Base-by-base conservation (phyloP, 495 filamentous ascomycete genomes). In the Aspergillus heteromorphus region DNA sequence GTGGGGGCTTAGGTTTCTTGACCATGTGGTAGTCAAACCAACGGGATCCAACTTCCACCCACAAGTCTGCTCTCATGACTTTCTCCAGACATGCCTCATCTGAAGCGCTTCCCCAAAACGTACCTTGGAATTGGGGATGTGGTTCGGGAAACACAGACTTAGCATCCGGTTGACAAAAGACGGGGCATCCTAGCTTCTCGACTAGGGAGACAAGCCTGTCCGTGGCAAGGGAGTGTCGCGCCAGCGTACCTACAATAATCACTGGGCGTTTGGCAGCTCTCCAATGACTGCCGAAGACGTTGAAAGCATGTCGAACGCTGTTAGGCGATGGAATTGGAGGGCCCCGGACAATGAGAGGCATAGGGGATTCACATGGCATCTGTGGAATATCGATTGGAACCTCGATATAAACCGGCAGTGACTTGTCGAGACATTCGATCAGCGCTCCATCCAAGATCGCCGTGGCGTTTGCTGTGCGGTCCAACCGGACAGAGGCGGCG, bases 131-230 rank as follows among this genome's bases (percentile, higher is more conserved):
- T 17, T 57, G 54, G 1, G 58, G 50, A 27, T 61, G 54, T 5
- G 13, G 2, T 29, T 61, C 58, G 1, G 49, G 53, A 1, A 55
- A 19, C 0, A 54, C 27, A 4, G 55, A 50, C 17, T 56, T 61
- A 25, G 25, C 49, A 36, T 61, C 58, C 11, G 50, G 58, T n/a
- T 56, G 58, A 34, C 16, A 45, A n/a, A 54, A 41, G 2, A 57
- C 58, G 0, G 45, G 34, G 20, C 58, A 61, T 0, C 58, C 54
- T 1, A 57, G 49, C 9, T 53, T 57, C 10, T 57, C 47, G 1
- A 53, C 21, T 1, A 61, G 29, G 8, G 29, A 21, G 6, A 48
- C 47, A 1, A 58, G n/a, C 2, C 6, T 14, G 1, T 36, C 9
- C 5, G 1, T 6, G 17, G 56, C 19, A 18, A 54, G 14, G 4